Conservation (phyloP, 2,329 filamentous ascomycete species). For the Trichoderma breve region DNA sequence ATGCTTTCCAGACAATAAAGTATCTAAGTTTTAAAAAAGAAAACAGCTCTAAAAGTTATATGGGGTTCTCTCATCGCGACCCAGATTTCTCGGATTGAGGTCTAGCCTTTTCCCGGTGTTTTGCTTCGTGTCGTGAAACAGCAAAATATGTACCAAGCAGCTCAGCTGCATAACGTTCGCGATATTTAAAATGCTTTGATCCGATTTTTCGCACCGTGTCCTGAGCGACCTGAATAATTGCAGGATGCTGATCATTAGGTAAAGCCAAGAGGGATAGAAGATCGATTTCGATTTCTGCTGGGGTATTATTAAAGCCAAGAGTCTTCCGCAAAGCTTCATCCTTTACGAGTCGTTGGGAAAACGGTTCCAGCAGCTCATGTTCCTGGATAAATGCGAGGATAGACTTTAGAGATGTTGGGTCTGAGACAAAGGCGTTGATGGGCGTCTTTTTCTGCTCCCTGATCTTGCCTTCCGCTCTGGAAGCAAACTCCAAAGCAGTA, state of each 20-base stretch:
- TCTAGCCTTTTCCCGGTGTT: not conserved
- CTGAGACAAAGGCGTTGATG: constrained; percentile 20
- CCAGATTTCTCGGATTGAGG: not conserved
- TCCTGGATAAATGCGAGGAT: constrained; percentile 22
- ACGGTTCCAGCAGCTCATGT: constrained; percentile 23
- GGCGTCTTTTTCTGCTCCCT: constrained; percentile 9
- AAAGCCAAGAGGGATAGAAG: constrained; percentile 20
- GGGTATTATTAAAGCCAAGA: not conserved
- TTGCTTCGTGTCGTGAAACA: not conserved
- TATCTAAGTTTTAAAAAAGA: not conserved
- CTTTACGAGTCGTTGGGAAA: constrained; percentile 16
- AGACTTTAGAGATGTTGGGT: constrained; percentile 18
- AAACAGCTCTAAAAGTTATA: not conserved
- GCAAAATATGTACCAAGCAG: constrained; percentile 26
- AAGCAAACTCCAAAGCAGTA: constrained; percentile 25
- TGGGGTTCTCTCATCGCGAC: not conserved
- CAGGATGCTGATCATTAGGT: constrained; percentile 18
- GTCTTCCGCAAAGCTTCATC: constrained; percentile 8
- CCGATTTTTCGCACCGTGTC: constrained; percentile 18
- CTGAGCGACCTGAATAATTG: constrained; percentile 22
- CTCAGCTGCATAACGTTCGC: constrained; percentile 26
- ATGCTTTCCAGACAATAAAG: not conserved
- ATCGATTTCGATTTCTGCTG: constrained; percentile 19
- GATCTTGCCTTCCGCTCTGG: constrained; percentile 20
- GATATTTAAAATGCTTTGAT: constrained; percentile 24